phyloP scores from a whole-genome alignment of 1,139 yeast genomes.

The Pichia sp. region DNA sequence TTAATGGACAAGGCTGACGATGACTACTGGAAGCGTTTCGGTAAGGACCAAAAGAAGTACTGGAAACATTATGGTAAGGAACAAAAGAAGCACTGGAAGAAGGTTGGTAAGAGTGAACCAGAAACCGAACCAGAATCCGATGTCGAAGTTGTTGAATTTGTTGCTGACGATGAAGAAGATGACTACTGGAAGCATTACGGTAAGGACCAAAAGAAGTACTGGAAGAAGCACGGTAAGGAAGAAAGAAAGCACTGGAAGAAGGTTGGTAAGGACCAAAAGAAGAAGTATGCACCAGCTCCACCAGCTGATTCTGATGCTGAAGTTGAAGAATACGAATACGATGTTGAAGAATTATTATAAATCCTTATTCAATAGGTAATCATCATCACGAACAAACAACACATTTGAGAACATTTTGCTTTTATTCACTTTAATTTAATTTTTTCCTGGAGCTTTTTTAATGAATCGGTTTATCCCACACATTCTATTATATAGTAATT shows the following conservation, averaged over 20 bases:
- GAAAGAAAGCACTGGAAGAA: slow-evolving; percentile 22
- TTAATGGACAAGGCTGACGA: no score
- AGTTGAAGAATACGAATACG: slow-evolving; percentile 2
- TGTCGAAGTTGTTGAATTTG: slow-evolving; percentile 7
- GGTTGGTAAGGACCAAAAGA: slow-evolving; percentile 25
- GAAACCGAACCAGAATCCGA: neutral
- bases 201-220: slow-evolving; percentile 3
- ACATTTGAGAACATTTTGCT: no score
- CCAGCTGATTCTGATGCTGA: slow-evolving; percentile 10
- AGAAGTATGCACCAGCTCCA: slow-evolving; percentile 17
- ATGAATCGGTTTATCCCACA: no score
- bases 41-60: slow-evolving; percentile 25
- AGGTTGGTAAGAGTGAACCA: neutral
- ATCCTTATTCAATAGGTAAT: no score
- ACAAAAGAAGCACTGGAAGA: no score
- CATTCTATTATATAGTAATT: no score
- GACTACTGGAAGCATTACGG: no score
- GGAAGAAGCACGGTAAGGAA: slow-evolving; percentile 23
- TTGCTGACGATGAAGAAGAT: slow-evolving; percentile 4
- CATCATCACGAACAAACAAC: neutral
- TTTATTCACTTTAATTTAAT: no score
- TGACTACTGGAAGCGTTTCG: slow-evolving; percentile 21
- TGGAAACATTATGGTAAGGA: neutral
- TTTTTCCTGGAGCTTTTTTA: no score
- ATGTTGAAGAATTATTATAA: neutral